Base-by-base conservation (phyloP, 495 filamentous ascomycete genomes). In the Trichocladium uniseriatum region DNA sequence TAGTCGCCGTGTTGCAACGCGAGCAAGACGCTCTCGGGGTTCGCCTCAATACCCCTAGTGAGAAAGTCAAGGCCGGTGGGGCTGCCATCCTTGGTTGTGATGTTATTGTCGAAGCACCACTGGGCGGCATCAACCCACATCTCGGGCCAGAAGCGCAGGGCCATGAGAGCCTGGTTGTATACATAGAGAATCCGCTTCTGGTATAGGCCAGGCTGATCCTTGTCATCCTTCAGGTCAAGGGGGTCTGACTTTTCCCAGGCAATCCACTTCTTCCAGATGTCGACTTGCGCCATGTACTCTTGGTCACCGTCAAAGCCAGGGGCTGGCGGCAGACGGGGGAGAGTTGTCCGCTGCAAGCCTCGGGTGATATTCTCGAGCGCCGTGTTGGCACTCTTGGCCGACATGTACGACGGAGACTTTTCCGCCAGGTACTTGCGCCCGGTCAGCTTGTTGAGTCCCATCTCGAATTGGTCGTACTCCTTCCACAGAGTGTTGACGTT, bases 41-140 rank as follows among this genome's bases (percentile, higher is more conserved):
- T 97, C 6, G 89, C 94, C 13, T 80, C 75, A 46, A 91, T 79
- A 22, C 92, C 92, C 48, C 89, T 76, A 35, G 76, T 74, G 36
- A 98, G 73, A 54, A 96, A 91, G 14, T 76, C 69, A 34, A 74
- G 58, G 22, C 72, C 76, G 28, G 63, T 55, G 2, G 85, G 78
- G 49, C 83, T 82, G 18, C 86, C 86, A 43, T 84, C 81, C 15
- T 69, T 79, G 31, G 65, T 43, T 6, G 66, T 52, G 39, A 75
- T 58, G 43, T 79, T 79, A 59, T 94, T 89, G 42, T 80, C 71
- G 60, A 89, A 86, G 67, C 89, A 95, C 73, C 90, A 98, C 49
- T 95, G 86, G 11, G 89, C 86, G 2, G 90, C 92, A 40, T 95
- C 89, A 54, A 85, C 91, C 92, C 92, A 98, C 53, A 96, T 80